Conservation (phyloP, 2,329 filamentous ascomycete species). For the Leptographium wingfieldii region DNA sequence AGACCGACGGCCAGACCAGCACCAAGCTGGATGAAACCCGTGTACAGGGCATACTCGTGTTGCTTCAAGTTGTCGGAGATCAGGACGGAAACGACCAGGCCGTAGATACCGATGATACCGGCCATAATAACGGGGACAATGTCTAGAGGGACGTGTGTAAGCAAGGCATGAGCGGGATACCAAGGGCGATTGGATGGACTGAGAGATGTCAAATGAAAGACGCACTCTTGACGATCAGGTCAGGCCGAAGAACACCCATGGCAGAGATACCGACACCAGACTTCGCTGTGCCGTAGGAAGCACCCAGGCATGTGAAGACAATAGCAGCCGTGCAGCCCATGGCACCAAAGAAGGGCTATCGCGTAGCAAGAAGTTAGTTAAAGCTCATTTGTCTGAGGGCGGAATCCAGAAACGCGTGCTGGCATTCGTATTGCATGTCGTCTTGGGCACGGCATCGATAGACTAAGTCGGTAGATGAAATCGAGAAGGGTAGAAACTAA, state of each 20-base stretch:
- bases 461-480: slow-evolving; percentile 7
- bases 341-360: slow-evolving; percentile 80
- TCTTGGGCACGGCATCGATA: neutral
- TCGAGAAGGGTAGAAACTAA: slow-evolving; percentile 46
- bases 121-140: slow-evolving; percentile 99
- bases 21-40: slow-evolving; percentile 75
- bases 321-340: slow-evolving; percentile 74
- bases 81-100: slow-evolving; percentile 75
- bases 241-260: slow-evolving; percentile 95
- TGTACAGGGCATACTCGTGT: slow-evolving; percentile 56
- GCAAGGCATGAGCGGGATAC: neutral
- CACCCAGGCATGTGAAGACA: slow-evolving; percentile 48
- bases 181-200: neutral
- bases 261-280: slow-evolving; percentile 96
- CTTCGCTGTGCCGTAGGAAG: slow-evolving; percentile 97
- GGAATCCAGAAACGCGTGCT: neutral
- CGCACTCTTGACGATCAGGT: slow-evolving; percentile 99
- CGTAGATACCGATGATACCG: slow-evolving; percentile 99
- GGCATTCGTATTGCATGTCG: neutral
- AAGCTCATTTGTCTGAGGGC: neutral
- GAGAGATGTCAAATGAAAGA: neutral
- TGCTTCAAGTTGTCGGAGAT: slow-evolving; percentile 71
- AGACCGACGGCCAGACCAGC: slow-evolving; percentile 73
- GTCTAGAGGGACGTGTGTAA: slow-evolving; percentile 44
- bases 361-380: neutral